These are phyloP conservation scores for Epipyxis sp. DNA, from an alignment of 108 stramenopile genomes.

Conservation along the genomic window DNA sequence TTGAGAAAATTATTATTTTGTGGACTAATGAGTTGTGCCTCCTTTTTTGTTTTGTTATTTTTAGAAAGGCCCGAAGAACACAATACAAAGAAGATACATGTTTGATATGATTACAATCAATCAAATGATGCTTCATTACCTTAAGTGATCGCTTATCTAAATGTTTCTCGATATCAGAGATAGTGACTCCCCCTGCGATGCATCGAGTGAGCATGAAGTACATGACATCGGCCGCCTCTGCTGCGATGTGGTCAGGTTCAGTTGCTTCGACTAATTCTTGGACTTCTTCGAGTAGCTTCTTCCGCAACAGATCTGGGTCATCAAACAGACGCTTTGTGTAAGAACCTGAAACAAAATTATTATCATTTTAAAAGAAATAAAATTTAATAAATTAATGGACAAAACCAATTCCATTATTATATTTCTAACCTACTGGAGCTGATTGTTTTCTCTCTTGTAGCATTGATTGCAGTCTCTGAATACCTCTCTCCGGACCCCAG, in stretches of 20 bases:
- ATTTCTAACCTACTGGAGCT: too few species aligned
- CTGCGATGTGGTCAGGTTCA: constrained; percentile 74
- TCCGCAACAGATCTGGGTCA: constrained; percentile 72
- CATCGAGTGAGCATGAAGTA: constrained; percentile 94
- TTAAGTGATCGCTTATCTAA: constrained; percentile 80
- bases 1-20: too few species aligned
- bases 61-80: too few species aligned
- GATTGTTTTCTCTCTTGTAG: background rate
- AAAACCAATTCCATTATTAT: too few species aligned
- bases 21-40: too few species aligned
- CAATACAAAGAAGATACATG: too few species aligned
- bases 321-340: constrained; percentile 94
- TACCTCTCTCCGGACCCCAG: background rate
- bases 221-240: constrained; percentile 88
- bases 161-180: constrained; percentile 74
- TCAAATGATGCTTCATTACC: constrained; percentile 24
- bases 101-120: too few species aligned
- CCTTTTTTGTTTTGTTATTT: too few species aligned
- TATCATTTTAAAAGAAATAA: too few species aligned
- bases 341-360: too few species aligned
- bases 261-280: constrained; percentile 90
- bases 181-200: constrained; percentile 78
- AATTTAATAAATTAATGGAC: too few species aligned
- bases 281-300: constrained; percentile 97
- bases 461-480: background rate